Base-by-base conservation (phyloP, 257 asterid genomes). In the Handroanthus guayacan region DNA sequence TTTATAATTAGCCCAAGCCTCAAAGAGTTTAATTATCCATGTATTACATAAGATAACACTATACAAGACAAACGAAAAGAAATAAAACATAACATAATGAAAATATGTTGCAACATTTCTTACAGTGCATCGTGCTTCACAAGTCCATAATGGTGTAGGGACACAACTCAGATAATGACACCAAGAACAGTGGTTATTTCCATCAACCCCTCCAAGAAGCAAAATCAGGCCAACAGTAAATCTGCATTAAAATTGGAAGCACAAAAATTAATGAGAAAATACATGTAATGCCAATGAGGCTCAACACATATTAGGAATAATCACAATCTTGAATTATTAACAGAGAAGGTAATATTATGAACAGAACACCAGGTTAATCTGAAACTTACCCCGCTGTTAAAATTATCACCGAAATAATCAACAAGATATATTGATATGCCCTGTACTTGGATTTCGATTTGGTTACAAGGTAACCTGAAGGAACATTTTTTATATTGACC, bases 81-180 rank as follows among this genome's bases (percentile, higher is more conserved):
- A 62, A 62, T 14, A 1, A 5, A 62, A 38, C 50, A 11, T 13
- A 61, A 36, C n/a, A 20, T 8, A 10, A 14, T 63, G 62, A 17
- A 12, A 66, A 64, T 16, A 37, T 14, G 20, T 8, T 12, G 39
- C 2, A 45, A 25, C 12, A 38, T 48, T 16, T 8, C 76, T 78
- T 69, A 92, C 98, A 78, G 82, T 57, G 90, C 99, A 95, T 54
- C 81, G 81, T 9, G 92, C 92, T 64, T 85, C 89, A n/a, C 99
- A 95, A 8, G 57, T 75, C 98, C 98, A 95, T 0, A 95, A 50
- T 2, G 99, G 97, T 8, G 98, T 88, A 10, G 99, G 98, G 6
- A 92, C 77, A 74, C 99, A 95, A 54, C 96, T 89, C 75, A 95
- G 60, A 62, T 88, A 92, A 75, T 89, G 99, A 62, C 99, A 95